Percentiles rank a stretch among this genome's conserved stretches.
phyloP scores from a whole-genome alignment of 306 rosid species.

The Sicyos baderoa region DNA sequence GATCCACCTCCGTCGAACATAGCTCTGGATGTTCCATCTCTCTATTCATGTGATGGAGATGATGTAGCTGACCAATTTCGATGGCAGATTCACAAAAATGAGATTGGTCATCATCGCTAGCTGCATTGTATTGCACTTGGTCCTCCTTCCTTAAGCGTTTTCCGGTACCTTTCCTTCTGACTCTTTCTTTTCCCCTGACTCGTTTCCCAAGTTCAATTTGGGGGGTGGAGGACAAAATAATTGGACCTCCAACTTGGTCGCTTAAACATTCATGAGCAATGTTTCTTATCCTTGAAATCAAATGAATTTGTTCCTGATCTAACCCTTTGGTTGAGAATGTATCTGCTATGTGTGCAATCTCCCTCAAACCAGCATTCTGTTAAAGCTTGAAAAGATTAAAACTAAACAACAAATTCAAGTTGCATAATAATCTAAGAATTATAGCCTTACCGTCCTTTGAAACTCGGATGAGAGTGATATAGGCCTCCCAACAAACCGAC shows the following conservation, averaged over 20 bases:
- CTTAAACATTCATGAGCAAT: conserved; percentile 91
- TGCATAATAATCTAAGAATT: conserved; percentile 22
- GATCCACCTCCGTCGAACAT: conserved; percentile 37
- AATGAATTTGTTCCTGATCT: conserved; percentile 68
- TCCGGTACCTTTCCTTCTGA: conserved; percentile 69
- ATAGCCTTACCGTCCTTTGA: conserved; percentile 83
- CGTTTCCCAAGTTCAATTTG: conserved; percentile 73
- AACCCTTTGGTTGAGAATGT: conserved; percentile 79
- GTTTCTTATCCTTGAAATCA: conserved; percentile 68
- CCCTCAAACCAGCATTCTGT: conserved; percentile 96
- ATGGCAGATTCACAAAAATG: conserved; percentile 55
- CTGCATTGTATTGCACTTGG: conserved; percentile 36
- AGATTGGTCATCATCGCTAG: conserved; percentile 74
- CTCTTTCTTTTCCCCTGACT: conserved; percentile 86
- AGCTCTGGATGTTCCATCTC: conserved; percentile 48
- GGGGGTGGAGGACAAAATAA: conserved; percentile 37
- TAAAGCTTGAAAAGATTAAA: conserved; percentile 19
- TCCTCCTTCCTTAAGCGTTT: conserved; percentile 80
- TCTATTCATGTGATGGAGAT: conserved; percentile 40
- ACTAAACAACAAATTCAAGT: conserved; percentile 6
- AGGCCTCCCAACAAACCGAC: conserved; percentile 96
- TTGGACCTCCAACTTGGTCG: conserved; percentile 85
- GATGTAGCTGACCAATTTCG: conserved; percentile 45
- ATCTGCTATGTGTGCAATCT: conserved; percentile 86
- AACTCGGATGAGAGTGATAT: conserved; percentile 94